phyloP scores from a whole-genome alignment of 2,329 filamentous ascomycete genomes.

The Fusarium multiceps region DNA sequence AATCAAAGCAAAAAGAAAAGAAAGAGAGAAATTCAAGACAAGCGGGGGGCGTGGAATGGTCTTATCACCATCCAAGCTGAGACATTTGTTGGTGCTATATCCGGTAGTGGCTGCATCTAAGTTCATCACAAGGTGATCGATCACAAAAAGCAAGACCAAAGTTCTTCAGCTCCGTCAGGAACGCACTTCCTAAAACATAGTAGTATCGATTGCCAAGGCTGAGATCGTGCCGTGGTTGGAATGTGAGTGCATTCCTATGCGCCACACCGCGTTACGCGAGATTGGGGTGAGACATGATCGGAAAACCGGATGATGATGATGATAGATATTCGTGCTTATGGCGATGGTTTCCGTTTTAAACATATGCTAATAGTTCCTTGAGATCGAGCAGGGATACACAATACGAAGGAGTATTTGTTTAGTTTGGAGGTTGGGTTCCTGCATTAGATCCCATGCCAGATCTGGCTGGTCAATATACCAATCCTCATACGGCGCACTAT shows the following conservation, averaged over 20 bases:
- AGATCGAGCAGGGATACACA: too few species aligned
- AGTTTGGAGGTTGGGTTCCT: not conserved
- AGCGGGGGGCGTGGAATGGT: not conserved
- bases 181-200: not conserved
- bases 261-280: not conserved
- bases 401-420: too few species aligned
- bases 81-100: not conserved
- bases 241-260: not conserved
- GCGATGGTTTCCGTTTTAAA: accelerated
- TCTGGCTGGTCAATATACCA: accelerated
- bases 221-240: not conserved
- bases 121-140: not conserved
- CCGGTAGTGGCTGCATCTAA: not conserved
- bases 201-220: not conserved
- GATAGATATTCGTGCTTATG: too few species aligned
- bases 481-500: not conserved
- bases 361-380: accelerated
- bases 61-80: not conserved
- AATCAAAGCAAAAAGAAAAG: too few species aligned
- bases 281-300: not conserved
- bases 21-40: not conserved
- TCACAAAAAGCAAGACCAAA: not conserved
- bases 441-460: not conserved
- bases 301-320: accelerated
- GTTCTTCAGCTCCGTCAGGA: not conserved